Conservation (phyloP, 202 grass and related monocot species). For the Zizania palustris region DNA sequence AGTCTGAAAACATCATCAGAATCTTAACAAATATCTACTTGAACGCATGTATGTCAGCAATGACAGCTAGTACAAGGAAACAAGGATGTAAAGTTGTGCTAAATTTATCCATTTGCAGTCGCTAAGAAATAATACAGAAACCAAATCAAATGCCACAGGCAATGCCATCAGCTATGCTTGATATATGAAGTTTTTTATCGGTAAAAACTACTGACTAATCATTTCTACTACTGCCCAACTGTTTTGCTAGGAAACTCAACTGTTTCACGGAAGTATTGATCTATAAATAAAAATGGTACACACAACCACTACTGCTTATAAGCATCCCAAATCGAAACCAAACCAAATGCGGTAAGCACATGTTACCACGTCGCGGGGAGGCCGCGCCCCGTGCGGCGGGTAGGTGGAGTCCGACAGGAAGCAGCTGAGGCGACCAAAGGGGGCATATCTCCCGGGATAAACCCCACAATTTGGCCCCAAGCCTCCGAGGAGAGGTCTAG, state of each 20-base stretch:
- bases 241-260: constrained; percentile 21
- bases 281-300: neutral
- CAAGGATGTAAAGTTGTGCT: neutral
- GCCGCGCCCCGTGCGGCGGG: constrained; percentile 35
- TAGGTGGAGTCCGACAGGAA: constrained; percentile 54
- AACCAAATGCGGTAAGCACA: constrained; percentile 13
- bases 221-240: neutral
- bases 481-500: constrained; percentile 33
- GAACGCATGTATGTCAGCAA: neutral
- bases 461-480: constrained; percentile 26
- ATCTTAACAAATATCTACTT: neutral
- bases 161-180: neutral
- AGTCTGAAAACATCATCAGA: neutral
- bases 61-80: neutral
- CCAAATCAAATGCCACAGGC: neutral
- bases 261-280: constrained; percentile 10
- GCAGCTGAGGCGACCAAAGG: constrained; percentile 42
- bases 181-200: neutral
- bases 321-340: constrained; percentile 26
- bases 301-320: neutral
- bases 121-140: neutral
- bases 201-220: constrained; percentile 16
- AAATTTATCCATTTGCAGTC: neutral
- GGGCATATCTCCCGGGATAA: constrained; percentile 20
- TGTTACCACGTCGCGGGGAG: constrained; percentile 64